Base-by-base conservation (phyloP, 1,139 yeast genomes). In the Starmera stellimalicola region DNA sequence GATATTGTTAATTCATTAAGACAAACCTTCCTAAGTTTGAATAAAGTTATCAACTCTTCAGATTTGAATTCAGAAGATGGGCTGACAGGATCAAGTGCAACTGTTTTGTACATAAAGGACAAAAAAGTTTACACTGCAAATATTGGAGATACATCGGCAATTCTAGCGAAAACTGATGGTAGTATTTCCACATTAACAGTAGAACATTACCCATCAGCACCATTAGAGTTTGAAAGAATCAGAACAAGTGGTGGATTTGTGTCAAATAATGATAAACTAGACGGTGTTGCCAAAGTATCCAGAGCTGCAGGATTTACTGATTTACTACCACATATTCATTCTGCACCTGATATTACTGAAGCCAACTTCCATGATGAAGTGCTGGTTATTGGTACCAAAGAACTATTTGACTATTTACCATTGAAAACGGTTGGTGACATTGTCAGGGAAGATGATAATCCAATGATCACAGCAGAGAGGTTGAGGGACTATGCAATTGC, bases 241-340 rank as follows among this genome's bases (percentile, higher is more conserved):
- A 68, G 97, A 48, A 83, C 84, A 3, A 75, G 94, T 16, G 97
- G 97, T 33, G 97, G 97, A 1, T 80, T 72, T 51, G 95, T 91
- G 14, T 74, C 85, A 3, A 81, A 85, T 11, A 82, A 81, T 48
- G 95, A 94, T 38, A 77, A 78, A 38, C 68, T 91, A 32, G 95
- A 88, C 54, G 94, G 93, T 30, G 78, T 74, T 26, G 68, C 85
- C 18, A 78, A 77, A 33, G 82, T 87, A 27, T 83, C 96, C 1
- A 71, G 98, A 46, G 95, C 95, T 20, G 87, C 85, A 36, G 98
- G 99, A 0, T 88, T 83, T 54, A 79, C 81, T 55, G 81, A 84
- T 44, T 67, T 80, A 47, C 67, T 87, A 34, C 96, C 97, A 1
- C 95, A 85, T 53, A 76, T 93, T 22, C 85, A 83, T 51, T 83